Evolutionary conservation across 2,329 filamentous ascomycete genomes (phyloP), one percentile per base, ranked within the genome.

Genomic region (Neonectria magnoliae): DNA sequence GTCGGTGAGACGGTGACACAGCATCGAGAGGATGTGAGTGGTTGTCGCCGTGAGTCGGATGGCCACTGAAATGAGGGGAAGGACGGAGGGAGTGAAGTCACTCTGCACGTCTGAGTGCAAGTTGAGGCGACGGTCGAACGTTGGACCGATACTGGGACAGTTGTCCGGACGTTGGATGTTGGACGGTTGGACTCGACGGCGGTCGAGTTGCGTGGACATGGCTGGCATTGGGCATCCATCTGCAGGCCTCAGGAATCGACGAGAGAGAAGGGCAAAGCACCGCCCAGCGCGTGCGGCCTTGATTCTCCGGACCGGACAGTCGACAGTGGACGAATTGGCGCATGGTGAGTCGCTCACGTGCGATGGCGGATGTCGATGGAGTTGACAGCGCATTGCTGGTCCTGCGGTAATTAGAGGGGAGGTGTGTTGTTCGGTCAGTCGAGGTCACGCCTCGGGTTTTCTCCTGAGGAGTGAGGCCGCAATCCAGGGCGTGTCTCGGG

Each of bases 301-400:
- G 25, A 25, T 25, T 25, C 25, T 25, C 25, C 25, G 25, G 25
- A 25, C 25, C 5, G 25, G 25, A 25, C 25, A 25, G 25, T 25
- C 25, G 25, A 52, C 51, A 27, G 27, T 18, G 62, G 52, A 42
- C 57, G 58, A 65, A 45, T 65, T 58, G 62, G 33, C 58, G 58
- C 62, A 65, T 56, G 38, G 27, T 10, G 16, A 42, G 20, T 6
- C 16, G 58, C 62, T 65, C 62, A 65, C 58, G 62, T 65, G 62
- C 36, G 53, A 58, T n/a, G 45, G 44, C 41, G 57, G 41, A 55
- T 57, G 60, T n/a, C n/a, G 36, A 54, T 53, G 48, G 48, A 29
- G 29, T n/a, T 48, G 50, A 53, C 60, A 63, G 16, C 61, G 55
- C 59, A 62, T 62, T 31, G 29, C 13, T 13, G 25, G 36, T 38